Conservation (phyloP, 1,284 basidiomycete species). For the Marasmius fiardii region DNA sequence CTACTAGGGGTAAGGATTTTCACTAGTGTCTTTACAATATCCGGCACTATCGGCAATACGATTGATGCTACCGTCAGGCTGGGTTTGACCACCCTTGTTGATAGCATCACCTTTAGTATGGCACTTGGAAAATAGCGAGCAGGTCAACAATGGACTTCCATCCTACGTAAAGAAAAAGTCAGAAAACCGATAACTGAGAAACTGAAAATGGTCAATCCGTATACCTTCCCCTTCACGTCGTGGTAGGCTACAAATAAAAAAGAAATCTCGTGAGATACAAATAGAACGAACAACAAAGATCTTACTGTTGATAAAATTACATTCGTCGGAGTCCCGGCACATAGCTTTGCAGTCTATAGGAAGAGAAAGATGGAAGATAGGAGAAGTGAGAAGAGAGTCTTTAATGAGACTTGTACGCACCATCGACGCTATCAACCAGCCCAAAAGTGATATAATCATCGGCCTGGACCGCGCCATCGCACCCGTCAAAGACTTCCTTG, state of each 20-base stretch:
- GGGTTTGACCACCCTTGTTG: slow-evolving; percentile 39
- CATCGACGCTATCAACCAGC: slow-evolving; percentile 29
- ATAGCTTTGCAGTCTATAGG: slow-evolving; percentile 31
- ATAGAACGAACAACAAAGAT: background rate
- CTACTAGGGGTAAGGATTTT: too few species aligned
- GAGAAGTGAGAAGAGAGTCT: background rate
- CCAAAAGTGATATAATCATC: slow-evolving; percentile 29
- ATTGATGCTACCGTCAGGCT: slow-evolving; percentile 36
- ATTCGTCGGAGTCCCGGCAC: slow-evolving; percentile 28
- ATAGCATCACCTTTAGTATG: slow-evolving; percentile 29
- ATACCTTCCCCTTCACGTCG: slow-evolving; percentile 30
- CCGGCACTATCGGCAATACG: slow-evolving; percentile 38
- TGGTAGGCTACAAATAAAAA: slow-evolving; percentile 23
- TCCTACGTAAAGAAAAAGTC: slow-evolving; percentile 17
- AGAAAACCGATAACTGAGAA: background rate
- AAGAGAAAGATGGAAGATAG: background rate
- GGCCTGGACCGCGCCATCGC: slow-evolving; percentile 26
- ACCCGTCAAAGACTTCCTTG: slow-evolving; percentile 22
- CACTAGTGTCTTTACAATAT: slow-evolving; percentile 38
- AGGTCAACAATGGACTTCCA: slow-evolving; percentile 38
- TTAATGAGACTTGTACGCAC: slow-evolving; percentile 10
- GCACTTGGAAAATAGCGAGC: slow-evolving; percentile 36
- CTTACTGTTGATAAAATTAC: slow-evolving; percentile 30
- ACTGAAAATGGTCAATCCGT: background rate
- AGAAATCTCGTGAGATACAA: background rate